Evolutionary conservation across 1,284 basidiomycete species (phyloP), one percentile per base, ranked within the genome.

Genomic region (Leccinum angustisporum): DNA sequence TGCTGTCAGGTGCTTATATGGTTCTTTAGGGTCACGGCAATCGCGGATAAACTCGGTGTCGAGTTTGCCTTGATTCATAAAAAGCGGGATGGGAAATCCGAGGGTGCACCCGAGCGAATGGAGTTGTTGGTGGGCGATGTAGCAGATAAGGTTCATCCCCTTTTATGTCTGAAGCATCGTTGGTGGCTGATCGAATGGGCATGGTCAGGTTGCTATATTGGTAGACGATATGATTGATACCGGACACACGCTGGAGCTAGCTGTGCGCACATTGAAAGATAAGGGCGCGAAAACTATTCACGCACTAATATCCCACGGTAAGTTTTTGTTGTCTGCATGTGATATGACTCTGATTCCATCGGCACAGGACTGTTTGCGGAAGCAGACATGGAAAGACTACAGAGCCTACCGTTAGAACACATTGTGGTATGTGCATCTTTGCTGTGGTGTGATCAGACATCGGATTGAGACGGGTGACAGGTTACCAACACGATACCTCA

Each of bases 201-300:
- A 21, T 59, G 14, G 55, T 34, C 61, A 93, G 91, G 83, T 92
- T 57, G 95, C 94, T 33, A 97, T 99, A 70, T 82, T 99, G 56
- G 91, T 99, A 33, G 97, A 99, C 76, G 97, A 99, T 75, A 98
- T 99, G 95, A 91, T 98, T 72, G 97, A 99, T 76, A 95, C 94
- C 5, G 97, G 96, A 2, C 84, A 84, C 63, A 99, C 97, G 2
- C 84, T 99, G 27, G 80, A 87, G 11, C 80, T 98, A 16, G 97
- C 97, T 31, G 91, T 89, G 11, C 87, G 87, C 59, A 93, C 95
- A 4, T 80, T 99, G 63, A 83, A 88, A 62, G 93, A 96, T 66
- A 91, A 92, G 61, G 97, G 97, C 34, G 97, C 95, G 2, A 90
- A 85, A 70, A 86, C 88, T 46, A 88, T 98, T 18, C 91, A 97